A percentile compares a stretch with the other conserved stretches of the same genome.
These are phyloP conservation scores for Vaccinium corymbosum DNA, from an alignment of 148 eudicot genomes.

Conservation along the genomic window DNA sequence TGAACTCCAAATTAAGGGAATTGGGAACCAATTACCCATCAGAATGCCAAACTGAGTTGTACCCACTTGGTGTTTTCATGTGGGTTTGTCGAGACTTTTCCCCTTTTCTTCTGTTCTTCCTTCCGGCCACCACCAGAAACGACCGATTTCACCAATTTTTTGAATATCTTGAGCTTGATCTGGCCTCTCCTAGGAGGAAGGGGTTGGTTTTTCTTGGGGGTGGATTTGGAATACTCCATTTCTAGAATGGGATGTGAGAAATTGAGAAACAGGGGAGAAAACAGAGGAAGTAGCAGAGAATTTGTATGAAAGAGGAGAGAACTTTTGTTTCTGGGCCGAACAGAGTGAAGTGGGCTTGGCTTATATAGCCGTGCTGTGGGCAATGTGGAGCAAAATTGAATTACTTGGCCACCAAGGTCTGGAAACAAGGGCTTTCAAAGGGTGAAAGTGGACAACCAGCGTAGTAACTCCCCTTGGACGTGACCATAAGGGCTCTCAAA, in stretches of 20 bases:
- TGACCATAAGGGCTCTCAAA: no score
- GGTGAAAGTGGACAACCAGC: no score
- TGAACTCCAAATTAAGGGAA: not conserved
- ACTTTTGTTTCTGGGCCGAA: not conserved
- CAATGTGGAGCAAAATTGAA: not conserved
- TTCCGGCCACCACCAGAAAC: not conserved
- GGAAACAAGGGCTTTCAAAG: no score
- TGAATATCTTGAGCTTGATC: conserved; percentile 13
- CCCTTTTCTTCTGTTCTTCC: not conserved
- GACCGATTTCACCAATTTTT: conserved; percentile 7
- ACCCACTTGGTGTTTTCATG: conserved; percentile 18
- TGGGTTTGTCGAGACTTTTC: conserved; percentile 11
- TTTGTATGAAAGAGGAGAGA: not conserved
- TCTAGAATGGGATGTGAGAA: not conserved
- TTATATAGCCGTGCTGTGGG: not conserved
- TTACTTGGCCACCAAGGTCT: not conserved
- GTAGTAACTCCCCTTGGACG: no score
- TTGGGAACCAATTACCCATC: not conserved
- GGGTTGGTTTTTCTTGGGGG: not conserved
- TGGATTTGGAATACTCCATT: conserved; percentile 7
- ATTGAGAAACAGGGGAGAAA: not conserved
- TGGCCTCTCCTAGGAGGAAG: conserved; percentile 25
- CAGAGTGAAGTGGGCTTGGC: not conserved
- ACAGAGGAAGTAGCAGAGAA: not conserved
- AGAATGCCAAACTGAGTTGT: conserved; percentile 12